These are phyloP conservation scores for Podaxis sp. DNA, from an alignment of 768 basidiomycete genomes.

Conservation along the genomic window DNA sequence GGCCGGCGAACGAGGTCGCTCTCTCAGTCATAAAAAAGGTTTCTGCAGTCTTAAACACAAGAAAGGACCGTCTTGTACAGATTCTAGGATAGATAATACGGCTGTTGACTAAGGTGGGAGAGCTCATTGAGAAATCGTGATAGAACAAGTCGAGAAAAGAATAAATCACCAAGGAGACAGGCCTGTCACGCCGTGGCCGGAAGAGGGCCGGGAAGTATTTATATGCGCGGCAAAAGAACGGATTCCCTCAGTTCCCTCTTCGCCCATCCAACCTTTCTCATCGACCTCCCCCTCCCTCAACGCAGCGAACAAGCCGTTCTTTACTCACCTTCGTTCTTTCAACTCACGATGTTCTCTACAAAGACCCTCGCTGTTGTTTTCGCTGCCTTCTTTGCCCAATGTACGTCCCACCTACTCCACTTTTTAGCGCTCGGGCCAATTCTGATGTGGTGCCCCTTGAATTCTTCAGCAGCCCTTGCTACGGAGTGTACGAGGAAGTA, in stretches of 20 bases:
- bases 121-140: background rate
- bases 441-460: background rate
- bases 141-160: background rate
- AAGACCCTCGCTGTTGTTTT: constrained; percentile 34
- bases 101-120: background rate
- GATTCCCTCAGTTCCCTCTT: background rate
- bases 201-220: constrained; percentile 3
- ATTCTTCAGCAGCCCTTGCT: constrained; percentile 29
- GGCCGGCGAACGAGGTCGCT: background rate
- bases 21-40: background rate
- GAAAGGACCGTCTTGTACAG: background rate
- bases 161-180: constrained; percentile 11
- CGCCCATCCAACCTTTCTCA: background rate
- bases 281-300: background rate
- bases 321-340: constrained; percentile 11
- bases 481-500: constrained; percentile 56
- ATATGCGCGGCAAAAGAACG: constrained; percentile 3
- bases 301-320: constrained; percentile 13
- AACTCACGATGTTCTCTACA: constrained; percentile 17
- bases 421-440: background rate
- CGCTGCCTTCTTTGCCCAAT: constrained; percentile 44
- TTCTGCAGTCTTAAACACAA: background rate
- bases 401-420: constrained; percentile 26
- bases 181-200: background rate
- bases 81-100: background rate